phyloP scores from a whole-genome alignment of 202 grass and related monocot species.

The Schoenoplectus tabernaemontani region DNA sequence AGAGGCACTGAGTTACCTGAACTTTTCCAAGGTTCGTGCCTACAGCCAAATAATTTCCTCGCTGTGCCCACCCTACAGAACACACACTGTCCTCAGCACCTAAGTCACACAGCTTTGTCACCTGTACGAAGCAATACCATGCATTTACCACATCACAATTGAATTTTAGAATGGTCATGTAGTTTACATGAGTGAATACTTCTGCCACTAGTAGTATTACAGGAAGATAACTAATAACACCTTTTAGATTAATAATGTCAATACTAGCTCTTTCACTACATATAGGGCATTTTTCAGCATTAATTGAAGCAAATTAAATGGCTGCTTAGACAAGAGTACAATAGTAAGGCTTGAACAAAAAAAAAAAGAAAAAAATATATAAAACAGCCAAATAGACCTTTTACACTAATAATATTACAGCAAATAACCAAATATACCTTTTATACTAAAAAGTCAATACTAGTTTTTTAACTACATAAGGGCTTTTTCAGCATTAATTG shows the following conservation, averaged over 20 bases:
- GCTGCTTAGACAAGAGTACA: not conserved
- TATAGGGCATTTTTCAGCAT: not conserved
- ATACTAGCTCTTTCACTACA: not conserved
- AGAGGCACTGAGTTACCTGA: conserved; percentile 43
- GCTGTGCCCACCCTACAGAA: conserved; percentile 92
- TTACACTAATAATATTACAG: not conserved
- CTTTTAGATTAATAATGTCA: not conserved
- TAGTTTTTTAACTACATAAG: not conserved
- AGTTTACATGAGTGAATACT: not conserved
- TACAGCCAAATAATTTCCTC: conserved; percentile 71
- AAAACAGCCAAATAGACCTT: no score
- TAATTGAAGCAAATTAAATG: not conserved
- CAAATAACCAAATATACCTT: not conserved
- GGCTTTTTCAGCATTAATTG: not conserved
- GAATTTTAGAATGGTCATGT: not conserved
- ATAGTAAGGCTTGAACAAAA: not conserved
- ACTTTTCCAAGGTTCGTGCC: conserved; percentile 95
- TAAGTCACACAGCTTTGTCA: conserved; percentile 93
- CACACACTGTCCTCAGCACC: conserved; percentile 80
- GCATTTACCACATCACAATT: not conserved
- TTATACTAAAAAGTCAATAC: not conserved
- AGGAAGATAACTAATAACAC: not conserved
- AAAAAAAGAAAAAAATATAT: not conserved
- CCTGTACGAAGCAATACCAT: conserved; percentile 31
- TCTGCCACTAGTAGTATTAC: not conserved